phyloP scores from a whole-genome alignment of 345 rosid species.

The Turnera subulata region DNA sequence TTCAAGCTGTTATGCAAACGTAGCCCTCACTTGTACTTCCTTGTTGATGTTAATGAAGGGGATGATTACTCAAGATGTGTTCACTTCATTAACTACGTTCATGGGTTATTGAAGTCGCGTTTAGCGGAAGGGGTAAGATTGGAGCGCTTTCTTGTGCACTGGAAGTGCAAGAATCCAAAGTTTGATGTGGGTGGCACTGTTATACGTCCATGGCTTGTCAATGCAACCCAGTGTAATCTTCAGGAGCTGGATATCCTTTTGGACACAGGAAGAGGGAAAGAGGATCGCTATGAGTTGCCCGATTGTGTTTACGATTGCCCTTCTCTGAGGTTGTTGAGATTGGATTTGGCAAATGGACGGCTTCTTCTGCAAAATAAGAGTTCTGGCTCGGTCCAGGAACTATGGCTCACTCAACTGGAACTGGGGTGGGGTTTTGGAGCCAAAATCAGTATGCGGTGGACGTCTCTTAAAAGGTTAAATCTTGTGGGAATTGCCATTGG shows the following conservation, averaged over 20 bases:
- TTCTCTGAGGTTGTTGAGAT: constrained; percentile 12
- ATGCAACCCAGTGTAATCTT: constrained; percentile 12
- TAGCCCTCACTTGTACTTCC: constrained; percentile 12
- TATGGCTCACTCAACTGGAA: neutral
- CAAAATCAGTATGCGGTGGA: constrained; percentile 1
- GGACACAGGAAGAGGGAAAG: too few species aligned
- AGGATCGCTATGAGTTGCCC: constrained; percentile 4
- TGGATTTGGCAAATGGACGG: constrained; percentile 14
- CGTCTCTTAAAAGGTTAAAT: constrained; percentile 10
- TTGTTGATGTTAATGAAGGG: constrained; percentile 8
- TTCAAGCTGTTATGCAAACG: neutral
- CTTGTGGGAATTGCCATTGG: constrained; percentile 1
- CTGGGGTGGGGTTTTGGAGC: neutral
- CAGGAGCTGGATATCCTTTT: constrained; percentile 15
- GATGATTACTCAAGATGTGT: neutral
- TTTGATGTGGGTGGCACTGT: neutral
- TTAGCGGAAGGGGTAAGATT: neutral
- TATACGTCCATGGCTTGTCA: neutral
- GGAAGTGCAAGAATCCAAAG: constrained; percentile 4
- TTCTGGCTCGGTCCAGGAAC: constrained; percentile 9
- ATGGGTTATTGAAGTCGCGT: constrained; percentile 5
- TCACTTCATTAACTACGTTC: constrained; percentile 7
- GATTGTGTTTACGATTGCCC: neutral
- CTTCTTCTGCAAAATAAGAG: neutral
- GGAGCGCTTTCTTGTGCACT: constrained; percentile 4